phyloP scores from a whole-genome alignment of 169 alveolate species.

The Plasmodium gallinaceum region DNA sequence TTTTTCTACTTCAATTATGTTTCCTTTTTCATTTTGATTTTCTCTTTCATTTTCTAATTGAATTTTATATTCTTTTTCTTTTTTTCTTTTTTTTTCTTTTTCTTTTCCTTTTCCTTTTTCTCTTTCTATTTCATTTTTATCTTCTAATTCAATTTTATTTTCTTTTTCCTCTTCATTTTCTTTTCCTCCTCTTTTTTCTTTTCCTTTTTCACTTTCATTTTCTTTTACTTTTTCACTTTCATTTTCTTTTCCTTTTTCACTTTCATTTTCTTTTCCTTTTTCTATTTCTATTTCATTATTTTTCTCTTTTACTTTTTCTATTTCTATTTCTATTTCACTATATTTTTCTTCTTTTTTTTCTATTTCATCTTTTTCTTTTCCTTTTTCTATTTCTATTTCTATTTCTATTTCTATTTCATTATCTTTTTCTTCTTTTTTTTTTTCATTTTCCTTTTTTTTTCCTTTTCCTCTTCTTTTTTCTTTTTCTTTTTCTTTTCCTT shows the following conservation, averaged over 20 bases:
- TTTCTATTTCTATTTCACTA: slow-evolving; percentile 12
- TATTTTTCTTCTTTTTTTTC: not conserved
- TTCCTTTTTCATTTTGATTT: no score
- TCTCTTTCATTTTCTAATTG: no score
- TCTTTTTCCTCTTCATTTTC: slow-evolving; percentile 8
- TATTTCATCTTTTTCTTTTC: not conserved
- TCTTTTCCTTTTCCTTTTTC: no score
- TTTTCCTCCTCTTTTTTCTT: slow-evolving; percentile 19
- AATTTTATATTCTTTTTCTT: no score
- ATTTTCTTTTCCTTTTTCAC: not conserved
- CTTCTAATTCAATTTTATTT: slow-evolving; percentile 3
- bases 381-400: not conserved
- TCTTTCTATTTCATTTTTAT: slow-evolving; percentile 5
- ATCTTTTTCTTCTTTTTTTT: not conserved
- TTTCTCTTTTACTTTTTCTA: not conserved
- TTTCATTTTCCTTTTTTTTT: not conserved
- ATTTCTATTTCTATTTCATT: not conserved
- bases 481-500: not conserved
- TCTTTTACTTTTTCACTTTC: not conserved
- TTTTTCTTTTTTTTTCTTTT: no score
- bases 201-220: not conserved
- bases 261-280: not conserved
- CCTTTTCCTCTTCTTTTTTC: not conserved
- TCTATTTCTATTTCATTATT: not conserved
- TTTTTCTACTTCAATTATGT: no score